Conservation (phyloP, 2,329 filamentous ascomycete genomes). For the Xylaria hypoxylon region DNA sequence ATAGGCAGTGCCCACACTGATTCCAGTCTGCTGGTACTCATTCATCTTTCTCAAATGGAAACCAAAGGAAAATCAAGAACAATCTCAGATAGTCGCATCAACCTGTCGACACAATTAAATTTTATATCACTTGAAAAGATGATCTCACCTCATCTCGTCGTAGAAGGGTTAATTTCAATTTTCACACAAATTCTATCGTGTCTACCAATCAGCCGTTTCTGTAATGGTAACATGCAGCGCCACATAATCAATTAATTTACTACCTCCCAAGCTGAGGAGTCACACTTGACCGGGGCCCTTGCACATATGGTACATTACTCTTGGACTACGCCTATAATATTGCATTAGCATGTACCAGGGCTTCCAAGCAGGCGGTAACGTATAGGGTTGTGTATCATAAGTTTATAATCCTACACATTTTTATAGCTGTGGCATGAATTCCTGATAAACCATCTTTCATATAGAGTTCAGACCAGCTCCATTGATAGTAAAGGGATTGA, state of each 20-base stretch:
- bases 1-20: background rate
- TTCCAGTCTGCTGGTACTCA: background rate
- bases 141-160: background rate
- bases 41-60: too few relatives aligned
- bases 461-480: background rate
- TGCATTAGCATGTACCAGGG: background rate
- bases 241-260: background rate
- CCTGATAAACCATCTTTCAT: background rate
- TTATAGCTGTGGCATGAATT: too few relatives aligned
- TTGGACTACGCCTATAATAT: background rate
- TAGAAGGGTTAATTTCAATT: background rate
- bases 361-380: background rate
- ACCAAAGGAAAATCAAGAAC: background rate
- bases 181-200: background rate
- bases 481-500: background rate
- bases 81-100: background rate
- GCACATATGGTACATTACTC: background rate
- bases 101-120: too few relatives aligned
- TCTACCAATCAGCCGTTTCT: conserved; percentile 1
- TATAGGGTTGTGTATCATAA: background rate
- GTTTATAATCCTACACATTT: too few relatives aligned
- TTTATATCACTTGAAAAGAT: background rate
- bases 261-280: background rate
- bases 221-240: background rate
- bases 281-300: background rate